These are phyloP conservation scores for Leccinum ochraceum DNA, from an alignment of 768 basidiomycete species.

Conservation along the genomic window DNA sequence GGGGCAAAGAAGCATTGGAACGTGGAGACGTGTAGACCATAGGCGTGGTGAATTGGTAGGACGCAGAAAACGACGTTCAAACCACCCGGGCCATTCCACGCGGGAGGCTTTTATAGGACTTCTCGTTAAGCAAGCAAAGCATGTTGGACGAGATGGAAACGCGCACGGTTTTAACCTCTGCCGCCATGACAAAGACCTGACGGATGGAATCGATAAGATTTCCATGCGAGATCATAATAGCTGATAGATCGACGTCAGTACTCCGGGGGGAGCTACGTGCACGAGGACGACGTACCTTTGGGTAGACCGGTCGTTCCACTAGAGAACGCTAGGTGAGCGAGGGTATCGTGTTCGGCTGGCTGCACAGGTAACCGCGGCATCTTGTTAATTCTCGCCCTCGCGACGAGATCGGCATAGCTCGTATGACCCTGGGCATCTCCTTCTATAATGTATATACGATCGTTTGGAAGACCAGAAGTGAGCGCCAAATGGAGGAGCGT, in stretches of 20 bases:
- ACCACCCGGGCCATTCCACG: constrained; percentile 43
- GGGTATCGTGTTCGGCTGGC: constrained; percentile 49
- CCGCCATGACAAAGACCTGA: constrained; percentile 37
- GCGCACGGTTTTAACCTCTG: constrained; percentile 41
- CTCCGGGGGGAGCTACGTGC: neutral
- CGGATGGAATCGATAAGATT: constrained; percentile 51
- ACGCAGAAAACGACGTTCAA: constrained; percentile 54
- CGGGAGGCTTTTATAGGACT: constrained; percentile 35
- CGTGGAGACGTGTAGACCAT: constrained; percentile 52
- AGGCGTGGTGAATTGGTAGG: constrained; percentile 69
- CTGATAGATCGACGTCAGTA: constrained; percentile 36
- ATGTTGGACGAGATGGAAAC: neutral
- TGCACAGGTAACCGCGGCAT: constrained; percentile 44
- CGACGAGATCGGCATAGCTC: constrained; percentile 48
- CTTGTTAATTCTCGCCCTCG: constrained; percentile 36
- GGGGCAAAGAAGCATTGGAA: constrained; percentile 53
- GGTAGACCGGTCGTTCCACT: constrained; percentile 79
- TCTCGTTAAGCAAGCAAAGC: neutral
- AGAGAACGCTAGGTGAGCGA: constrained; percentile 74
- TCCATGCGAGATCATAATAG: constrained; percentile 71
- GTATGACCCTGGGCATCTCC: constrained; percentile 42
- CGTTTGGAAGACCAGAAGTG: constrained; percentile 38
- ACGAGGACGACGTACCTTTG: constrained; percentile 50
- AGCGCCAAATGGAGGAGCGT: constrained; percentile 42
- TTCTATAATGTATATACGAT: constrained; percentile 50